Evolutionary conservation across 1,139 yeast genomes (phyloP), one percentile per base, ranked within the genome.

Genomic region (Wickerhamiella pararugosa): DNA sequence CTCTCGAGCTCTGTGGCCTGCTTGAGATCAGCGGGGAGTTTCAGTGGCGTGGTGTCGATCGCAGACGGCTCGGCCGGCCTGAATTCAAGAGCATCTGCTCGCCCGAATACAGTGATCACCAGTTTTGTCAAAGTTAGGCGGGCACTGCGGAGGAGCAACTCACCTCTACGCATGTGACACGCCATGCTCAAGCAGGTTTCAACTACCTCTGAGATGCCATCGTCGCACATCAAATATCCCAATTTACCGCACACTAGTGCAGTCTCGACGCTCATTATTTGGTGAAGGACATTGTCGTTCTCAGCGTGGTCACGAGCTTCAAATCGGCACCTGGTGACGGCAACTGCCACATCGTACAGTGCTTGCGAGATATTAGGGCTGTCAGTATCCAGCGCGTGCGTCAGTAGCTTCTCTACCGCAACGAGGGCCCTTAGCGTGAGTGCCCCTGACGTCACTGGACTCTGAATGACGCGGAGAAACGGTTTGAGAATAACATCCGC

Each of bases 291-390:
- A 0, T 94, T 83, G 56, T 92, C 98, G 61, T 92, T 98, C 34
- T 87, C 79, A 35, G 79, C 74, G 57, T 86, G 94, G 56, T 87
- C 96, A 0, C 93, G 82, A 1, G 95, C 95, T 63, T 90, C 97
- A 58, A 90, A 92, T 32, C 95, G 74, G 60, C 98, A 90, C 56
- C 86, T 95, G 0, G 97, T 83, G 45, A 92, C 70, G 0, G 96
- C 80, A 11, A 82, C 72, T 15, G 79, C 71, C 44, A 79, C 67
- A 52, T 77, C 79, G 9, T 75, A 67, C 49, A 80, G 62, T 43
- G 61, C 75, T 53, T 49, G 47, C 15, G 53, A 53, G 34, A 83
- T 70, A 32, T 76, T 71, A 15, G 61, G 59, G 5, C 76, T 69
- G 1, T 60, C 50, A 11, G 59, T 56, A 35, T 66, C 61, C 11